Conservation (phyloP, 768 basidiomycete species). For the Trametes sanguinea region DNA sequence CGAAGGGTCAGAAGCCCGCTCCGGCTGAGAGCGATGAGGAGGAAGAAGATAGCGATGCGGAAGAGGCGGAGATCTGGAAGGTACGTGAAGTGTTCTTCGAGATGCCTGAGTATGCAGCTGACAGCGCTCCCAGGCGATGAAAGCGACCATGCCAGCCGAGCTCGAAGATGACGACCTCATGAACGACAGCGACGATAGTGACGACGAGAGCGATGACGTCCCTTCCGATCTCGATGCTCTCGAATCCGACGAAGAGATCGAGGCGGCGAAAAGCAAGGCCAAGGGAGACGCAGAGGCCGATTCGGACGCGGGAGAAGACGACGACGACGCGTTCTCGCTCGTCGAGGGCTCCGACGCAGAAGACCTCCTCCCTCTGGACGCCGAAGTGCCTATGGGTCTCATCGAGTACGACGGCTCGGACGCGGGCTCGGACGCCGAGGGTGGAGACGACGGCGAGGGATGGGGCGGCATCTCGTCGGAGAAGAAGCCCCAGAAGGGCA, state of each 20-base stretch:
- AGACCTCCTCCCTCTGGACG: conserved; percentile 61
- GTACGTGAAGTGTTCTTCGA: conserved; percentile 41
- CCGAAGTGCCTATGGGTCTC: conserved; percentile 55
- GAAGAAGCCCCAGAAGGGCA: conserved; percentile 34
- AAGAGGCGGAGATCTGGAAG: conserved; percentile 88
- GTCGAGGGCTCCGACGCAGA: conserved; percentile 73
- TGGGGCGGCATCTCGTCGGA: conserved; percentile 53
- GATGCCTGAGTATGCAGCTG: too few species aligned
- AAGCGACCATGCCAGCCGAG: conserved; percentile 74
- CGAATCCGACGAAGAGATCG: conserved; percentile 29
- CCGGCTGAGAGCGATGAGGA: conserved; percentile 37
- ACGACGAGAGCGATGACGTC: conserved; percentile 28
- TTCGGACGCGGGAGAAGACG: conserved; percentile 44
- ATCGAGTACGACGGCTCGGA: conserved; percentile 63
- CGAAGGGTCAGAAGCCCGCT: conserved; percentile 10
- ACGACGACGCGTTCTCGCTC: conserved; percentile 52
- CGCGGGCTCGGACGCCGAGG: conserved; percentile 30
- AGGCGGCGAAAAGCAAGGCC: conserved; percentile 24
- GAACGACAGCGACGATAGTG: conserved; percentile 30
- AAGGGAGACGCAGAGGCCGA: conserved; percentile 33
- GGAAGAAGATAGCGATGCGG: conserved; percentile 47
- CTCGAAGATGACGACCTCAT: conserved; percentile 35
- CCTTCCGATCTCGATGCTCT: conserved; percentile 29
- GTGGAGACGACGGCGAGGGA: conserved; percentile 47
- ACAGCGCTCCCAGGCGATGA: conserved; percentile 67